These are phyloP conservation scores for Capsicum chinense DNA, from an alignment of 257 asterid genomes.

Conservation along the genomic window DNA sequence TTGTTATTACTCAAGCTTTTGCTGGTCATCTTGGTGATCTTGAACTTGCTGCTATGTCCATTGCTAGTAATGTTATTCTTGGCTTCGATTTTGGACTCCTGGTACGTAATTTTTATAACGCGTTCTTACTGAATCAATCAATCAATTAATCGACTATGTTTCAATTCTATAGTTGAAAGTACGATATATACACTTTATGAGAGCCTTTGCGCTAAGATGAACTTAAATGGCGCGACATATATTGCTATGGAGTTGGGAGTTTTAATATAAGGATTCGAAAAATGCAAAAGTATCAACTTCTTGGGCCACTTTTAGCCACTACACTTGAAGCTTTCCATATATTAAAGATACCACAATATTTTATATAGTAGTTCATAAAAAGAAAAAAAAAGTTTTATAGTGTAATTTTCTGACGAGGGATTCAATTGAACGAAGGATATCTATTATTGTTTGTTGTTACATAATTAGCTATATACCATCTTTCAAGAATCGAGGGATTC, in stretches of 20 bases:
- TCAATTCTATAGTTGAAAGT: background rate
- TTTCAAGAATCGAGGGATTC: no score
- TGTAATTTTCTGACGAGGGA: background rate
- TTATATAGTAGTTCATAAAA: background rate
- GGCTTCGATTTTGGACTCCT: slow-evolving; percentile 84
- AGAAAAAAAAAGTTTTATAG: rapidly evolving
- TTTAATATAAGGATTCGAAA: background rate
- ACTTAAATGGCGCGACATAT: background rate
- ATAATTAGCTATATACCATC: no score
- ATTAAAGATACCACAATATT: no score
- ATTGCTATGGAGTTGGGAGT: no score
- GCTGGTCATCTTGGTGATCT: slow-evolving; percentile 92
- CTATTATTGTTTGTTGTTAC: no score
- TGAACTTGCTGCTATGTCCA: slow-evolving; percentile 85
- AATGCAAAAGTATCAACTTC: background rate
- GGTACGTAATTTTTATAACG: slow-evolving; percentile 36
- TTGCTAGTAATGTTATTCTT: slow-evolving; percentile 60
- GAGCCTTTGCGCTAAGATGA: background rate
- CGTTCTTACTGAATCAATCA: background rate
- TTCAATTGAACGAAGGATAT: no score
- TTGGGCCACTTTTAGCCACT: background rate
- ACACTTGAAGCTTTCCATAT: no score
- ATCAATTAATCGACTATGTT: background rate
- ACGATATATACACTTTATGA: rapidly evolving
- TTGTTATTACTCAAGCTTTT: slow-evolving; percentile 74